phyloP scores from a whole-genome alignment of 352 stramenopile genomes.

The Saprolegnia parasitica region DNA sequence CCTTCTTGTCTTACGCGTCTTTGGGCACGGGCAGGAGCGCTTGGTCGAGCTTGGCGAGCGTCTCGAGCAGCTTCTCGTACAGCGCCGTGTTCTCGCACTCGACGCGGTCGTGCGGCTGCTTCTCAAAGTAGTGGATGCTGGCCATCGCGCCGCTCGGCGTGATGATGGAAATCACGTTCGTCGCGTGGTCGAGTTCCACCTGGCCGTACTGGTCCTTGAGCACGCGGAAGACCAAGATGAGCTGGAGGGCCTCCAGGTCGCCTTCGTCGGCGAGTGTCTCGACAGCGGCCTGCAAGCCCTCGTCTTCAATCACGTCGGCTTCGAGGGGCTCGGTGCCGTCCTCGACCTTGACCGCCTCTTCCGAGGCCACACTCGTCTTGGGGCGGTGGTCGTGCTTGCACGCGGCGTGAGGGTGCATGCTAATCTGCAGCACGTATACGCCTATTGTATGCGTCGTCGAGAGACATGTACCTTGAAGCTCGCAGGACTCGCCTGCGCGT shows the following conservation, averaged over 20 bases:
- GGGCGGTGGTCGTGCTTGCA: slow-evolving; percentile 68
- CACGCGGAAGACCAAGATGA: slow-evolving; percentile 76
- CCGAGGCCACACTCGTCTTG: slow-evolving; percentile 29
- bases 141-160: slow-evolving; percentile 68
- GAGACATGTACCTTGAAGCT: slow-evolving; percentile 59
- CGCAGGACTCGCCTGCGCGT: slow-evolving; percentile 78
- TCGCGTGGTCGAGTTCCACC: slow-evolving; percentile 81
- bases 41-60: slow-evolving; percentile 35
- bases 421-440: slow-evolving; percentile 26
- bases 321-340: slow-evolving; percentile 17
- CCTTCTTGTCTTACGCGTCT: not conserved
- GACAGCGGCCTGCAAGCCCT: slow-evolving; percentile 50
- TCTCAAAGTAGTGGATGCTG: slow-evolving; percentile 53
- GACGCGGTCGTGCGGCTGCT: slow-evolving; percentile 36
- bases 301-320: slow-evolving; percentile 28
- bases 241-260: slow-evolving; percentile 78
- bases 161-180: slow-evolving; percentile 82
- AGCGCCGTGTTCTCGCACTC: slow-evolving; percentile 69
- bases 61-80: slow-evolving; percentile 62
- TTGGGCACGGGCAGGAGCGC: slow-evolving; percentile 27
- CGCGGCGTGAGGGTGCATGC: slow-evolving; percentile 53
- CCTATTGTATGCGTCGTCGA: slow-evolving; percentile 11
- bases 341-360: slow-evolving; percentile 31
- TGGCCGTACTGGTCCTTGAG: slow-evolving; percentile 85
- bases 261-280: slow-evolving; percentile 53